Evolutionary conservation across 2,329 filamentous ascomycete genomes (phyloP), one percentile per base, ranked within the genome.

Genomic region (Rhytidhysteron rufulum): DNA sequence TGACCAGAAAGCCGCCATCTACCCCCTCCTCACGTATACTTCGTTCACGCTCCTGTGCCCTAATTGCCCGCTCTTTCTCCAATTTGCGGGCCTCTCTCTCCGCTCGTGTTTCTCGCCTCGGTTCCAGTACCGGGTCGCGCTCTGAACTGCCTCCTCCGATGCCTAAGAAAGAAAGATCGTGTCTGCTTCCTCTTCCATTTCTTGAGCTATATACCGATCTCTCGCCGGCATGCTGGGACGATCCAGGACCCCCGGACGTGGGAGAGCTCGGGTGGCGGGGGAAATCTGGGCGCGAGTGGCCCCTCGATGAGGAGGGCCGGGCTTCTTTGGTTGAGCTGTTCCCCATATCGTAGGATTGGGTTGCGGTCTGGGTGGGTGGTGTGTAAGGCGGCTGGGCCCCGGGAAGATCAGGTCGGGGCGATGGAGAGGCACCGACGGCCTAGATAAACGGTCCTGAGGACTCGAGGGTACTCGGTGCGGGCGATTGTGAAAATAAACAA

Each of bases 1-100:
- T 98, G 22, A 98, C 93, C 34, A 98, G 71, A 68, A 84, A 98
- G 17, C 93, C 93, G 16, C 93, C 93, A 65, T 98, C 93, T 3
- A 97, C 86, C 63, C 90, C 82, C 62, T 98, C 93, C 55, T 96
- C 90, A 48, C 76, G 82, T 70, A 97, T 82, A 59, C 93, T 98
- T 50, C 86, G 79, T 65, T 95, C 90, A 34, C 93, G 80, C 63
- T 98, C 93, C 63, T 88, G 88, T 31, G 85, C 68, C 42, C 93
- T 77, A 27, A 79, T 75, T 13, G 78, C 72, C 33, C 88, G 82
- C 64, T 97, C 91, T 57, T 82, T 85, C 63, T 96, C 91, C 40
- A 88, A 70, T 47, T 84, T 86, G 47, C 91, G 79, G 16, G 88
- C 88, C 63, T 98, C 93, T 31, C 88, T 80, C 68, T 97, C 93